Evolutionary conservation across 108 stramenopile species (phyloP), one percentile per base, ranked within the genome.

Genomic region (Cyclotella baltica): DNA sequence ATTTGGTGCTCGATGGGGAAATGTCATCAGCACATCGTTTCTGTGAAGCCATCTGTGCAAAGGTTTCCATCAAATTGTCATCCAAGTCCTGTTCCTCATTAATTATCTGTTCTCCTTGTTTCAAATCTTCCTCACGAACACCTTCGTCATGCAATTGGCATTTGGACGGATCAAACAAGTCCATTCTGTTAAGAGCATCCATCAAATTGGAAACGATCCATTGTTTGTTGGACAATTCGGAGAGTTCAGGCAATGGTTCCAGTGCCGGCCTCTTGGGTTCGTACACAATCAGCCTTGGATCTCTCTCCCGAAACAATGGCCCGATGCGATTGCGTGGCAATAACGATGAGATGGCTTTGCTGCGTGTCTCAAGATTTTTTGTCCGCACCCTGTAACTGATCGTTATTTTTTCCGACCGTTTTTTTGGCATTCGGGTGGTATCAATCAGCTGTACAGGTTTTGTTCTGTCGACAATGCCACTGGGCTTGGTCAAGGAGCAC

Each of bases 251-350:
- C 20, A 71, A 31, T 34, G 70, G 30, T 15, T n/a, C 33, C 11
- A 71, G 28, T 3, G 1, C 3, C 18, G 70, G 70, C 10, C 70
- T 40, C 23, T 35, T 36, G 20, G 56, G 53, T 30, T 71, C 70
- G 36, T 58, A 71, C 3, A 71, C 70, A 38, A 71, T 71, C 11
- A 71, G 30, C 11, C 70, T 51, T 29, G 70, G 70, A 34, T 71
- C 70, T 6, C 22, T 71, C 36, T 55, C 35, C n/a, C 51, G 4
- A 35, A 71, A 58, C 19, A 51, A 30, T 10, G 33, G 36, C 29
- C 35, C 36, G 4, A 58, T 4, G 10, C 31, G 67, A 4, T 64
- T 33, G 35, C 37, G 10, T 11, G n/a, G 33, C 23, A 36, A 36
- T 33, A 69, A 28, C 23, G 40, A 46, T 25, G 48, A 19, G 19